Evolutionary conservation across 306 rosid genomes (phyloP).

Genomic region (Acacia crassicarpa): DNA sequence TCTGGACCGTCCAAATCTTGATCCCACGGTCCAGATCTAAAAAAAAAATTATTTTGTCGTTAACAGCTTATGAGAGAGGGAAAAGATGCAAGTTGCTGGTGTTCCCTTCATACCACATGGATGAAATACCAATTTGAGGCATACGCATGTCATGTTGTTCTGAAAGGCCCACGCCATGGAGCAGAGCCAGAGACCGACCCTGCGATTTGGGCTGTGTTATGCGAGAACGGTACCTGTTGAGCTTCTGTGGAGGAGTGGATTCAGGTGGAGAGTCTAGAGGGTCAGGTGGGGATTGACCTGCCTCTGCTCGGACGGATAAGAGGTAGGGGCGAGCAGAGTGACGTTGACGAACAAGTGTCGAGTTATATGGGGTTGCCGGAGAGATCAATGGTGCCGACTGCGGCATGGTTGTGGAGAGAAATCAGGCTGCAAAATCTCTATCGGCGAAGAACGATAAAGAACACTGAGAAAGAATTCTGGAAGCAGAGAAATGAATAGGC

Average conservation of each 20-base stretch:
- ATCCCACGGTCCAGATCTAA: no score
- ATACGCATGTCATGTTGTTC: slow-evolving; percentile 68
- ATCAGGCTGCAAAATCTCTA: no score
- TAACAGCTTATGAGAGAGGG: no score
- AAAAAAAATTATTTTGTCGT: no score
- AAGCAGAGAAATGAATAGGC: no score
- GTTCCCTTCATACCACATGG: slow-evolving; percentile 94
- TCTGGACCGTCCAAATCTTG: no score
- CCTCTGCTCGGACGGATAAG: slow-evolving; percentile 12
- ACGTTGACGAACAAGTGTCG: background rate
- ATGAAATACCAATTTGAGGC: slow-evolving; percentile 82
- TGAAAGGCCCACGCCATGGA: slow-evolving; percentile 88
- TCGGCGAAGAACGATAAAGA: no score
- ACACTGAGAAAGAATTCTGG: no score
- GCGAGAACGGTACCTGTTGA: slow-evolving; percentile 74
- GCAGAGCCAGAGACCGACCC: slow-evolving; percentile 87
- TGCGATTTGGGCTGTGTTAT: slow-evolving; percentile 87
- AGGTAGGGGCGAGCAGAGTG: background rate
- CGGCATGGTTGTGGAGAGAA: no score
- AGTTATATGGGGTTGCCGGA: no score
- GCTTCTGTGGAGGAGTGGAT: slow-evolving; percentile 36
- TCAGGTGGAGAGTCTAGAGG: slow-evolving; percentile 26
- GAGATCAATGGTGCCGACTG: no score
- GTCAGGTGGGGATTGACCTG: background rate
- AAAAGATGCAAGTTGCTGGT: slow-evolving; percentile 91